These are phyloP conservation scores for Miscanthus lutarioriparius DNA, from an alignment of 176 grass and related monocot species.

Conservation along the genomic window DNA sequence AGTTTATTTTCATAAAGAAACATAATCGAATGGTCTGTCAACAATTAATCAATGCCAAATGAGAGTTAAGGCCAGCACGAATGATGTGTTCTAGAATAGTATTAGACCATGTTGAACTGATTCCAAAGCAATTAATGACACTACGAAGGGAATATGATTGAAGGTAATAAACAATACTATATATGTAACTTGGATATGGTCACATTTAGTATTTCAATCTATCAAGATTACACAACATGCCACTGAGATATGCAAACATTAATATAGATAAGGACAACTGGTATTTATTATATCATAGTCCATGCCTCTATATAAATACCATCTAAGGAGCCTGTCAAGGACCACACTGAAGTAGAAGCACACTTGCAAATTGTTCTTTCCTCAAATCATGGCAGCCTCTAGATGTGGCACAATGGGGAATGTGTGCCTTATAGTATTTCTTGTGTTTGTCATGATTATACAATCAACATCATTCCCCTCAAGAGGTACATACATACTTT, in stretches of 20 bases:
- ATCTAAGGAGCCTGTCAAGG: not conserved
- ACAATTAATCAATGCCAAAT: too few relatives aligned
- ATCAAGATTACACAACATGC: too few relatives aligned
- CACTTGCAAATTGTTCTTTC: not conserved
- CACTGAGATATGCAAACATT: not conserved
- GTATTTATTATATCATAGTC: not conserved
- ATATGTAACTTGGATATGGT: not conserved
- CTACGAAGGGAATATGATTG: too few relatives aligned
- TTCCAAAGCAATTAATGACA: too few relatives aligned
- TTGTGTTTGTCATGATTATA: not conserved
- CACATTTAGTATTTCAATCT: too few relatives aligned
- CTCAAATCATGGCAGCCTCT: not conserved
- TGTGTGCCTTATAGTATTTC: too few relatives aligned
- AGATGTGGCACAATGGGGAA: not conserved
- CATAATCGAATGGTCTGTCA: too few relatives aligned
- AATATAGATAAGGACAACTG: not conserved
- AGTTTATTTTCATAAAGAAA: too few relatives aligned
- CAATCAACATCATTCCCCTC: not conserved
- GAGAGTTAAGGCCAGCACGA: too few relatives aligned
- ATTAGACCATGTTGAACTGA: too few relatives aligned
- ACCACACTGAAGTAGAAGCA: not conserved
- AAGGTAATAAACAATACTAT: too few relatives aligned
- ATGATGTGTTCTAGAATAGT: too few relatives aligned
- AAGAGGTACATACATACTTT: not conserved
- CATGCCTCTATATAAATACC: slow-evolving; percentile 3